Evolutionary conservation across 805 yeast species (phyloP).

Genomic region (Candida maris): DNA sequence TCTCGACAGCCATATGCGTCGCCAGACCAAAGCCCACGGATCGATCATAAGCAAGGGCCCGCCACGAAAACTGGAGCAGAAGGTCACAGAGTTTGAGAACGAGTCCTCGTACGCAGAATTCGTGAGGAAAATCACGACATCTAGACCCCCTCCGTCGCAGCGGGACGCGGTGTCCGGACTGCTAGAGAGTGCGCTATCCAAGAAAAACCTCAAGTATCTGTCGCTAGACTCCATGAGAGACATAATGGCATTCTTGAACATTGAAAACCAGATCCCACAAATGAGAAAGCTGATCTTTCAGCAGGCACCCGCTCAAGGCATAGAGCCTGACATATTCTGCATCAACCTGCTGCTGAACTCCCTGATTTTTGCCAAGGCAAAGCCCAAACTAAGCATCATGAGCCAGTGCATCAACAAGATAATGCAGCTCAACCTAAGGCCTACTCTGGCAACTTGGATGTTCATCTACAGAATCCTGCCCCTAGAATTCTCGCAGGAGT

Average conservation of each 20-base stretch:
- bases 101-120: background rate
- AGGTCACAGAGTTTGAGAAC: background rate
- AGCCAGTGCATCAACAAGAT: slow-evolving; percentile 5
- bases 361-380: background rate
- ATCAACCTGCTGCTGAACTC: slow-evolving; percentile 10
- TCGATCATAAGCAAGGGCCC: background rate
- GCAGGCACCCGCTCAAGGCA: slow-evolving; percentile 6
- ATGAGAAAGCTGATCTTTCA: slow-evolving; percentile 9
- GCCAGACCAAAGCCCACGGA: background rate
- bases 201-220: slow-evolving; percentile 2
- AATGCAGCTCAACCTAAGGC: slow-evolving; percentile 7
- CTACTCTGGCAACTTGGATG: slow-evolving; percentile 15
- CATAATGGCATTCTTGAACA: slow-evolving; percentile 4
- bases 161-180: background rate
- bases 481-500: background rate
- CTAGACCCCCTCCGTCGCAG: slow-evolving; percentile 1
- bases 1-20: slow-evolving; percentile 1
- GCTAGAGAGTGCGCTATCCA: background rate
- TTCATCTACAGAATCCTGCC: slow-evolving; percentile 8
- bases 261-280: slow-evolving; percentile 3
- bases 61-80: background rate
- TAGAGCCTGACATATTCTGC: slow-evolving; percentile 10
- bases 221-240: slow-evolving; percentile 1
- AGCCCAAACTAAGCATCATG: background rate
- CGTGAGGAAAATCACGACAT: background rate